Evolutionary conservation across 352 stramenopile genomes (phyloP), one percentile per base, ranked within the genome.

Genomic region (Albugo laibachii): DNA sequence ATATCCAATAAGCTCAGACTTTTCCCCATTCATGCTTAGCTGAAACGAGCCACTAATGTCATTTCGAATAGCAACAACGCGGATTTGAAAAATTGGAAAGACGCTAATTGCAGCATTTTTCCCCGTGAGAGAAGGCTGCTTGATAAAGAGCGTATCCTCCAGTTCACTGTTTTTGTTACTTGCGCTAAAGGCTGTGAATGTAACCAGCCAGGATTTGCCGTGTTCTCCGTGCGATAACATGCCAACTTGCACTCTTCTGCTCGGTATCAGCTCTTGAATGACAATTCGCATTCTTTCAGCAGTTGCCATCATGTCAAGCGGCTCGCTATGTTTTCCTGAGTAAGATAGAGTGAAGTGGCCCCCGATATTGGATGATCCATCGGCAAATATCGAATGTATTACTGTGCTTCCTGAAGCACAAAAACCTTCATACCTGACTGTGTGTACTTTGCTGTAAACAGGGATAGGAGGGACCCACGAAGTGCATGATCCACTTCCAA

Each of bases 321-420:
- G 52, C 12, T 50, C 39, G 0, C 86, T 96, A 49, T 77, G 65
- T 58, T 92, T 61, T 1, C 65, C 67, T 34, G 79, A 59, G 54
- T 97, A 97, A 5, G 66, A 80, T 0, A 98, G 57, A 4, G 67
- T 83, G 48, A 97, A 97, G 18, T 66, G 83, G 0, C 92, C 92
- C 13, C 74, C 75, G 11, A 97, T 72, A 1, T 68, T 73, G 20
- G 84, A 95, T 1, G 54, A 48, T 1, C 65, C 76, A 20, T 85
- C 73, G 0, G 65, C 76, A 6, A 85, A 50, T 52, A 88, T 81
- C 10, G 76, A 84, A 47, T 88, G 76, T 0, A 66, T 69, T 0
- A 66, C 69, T 19, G 46, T 47, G 15, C 62, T 61, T 1, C 70
- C 76, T 21, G 56, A 49, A 1, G 57, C 65, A 47, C 76, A 88